A percentile compares a stretch with the other conserved stretches of the same genome.
Evolutionary conservation across 2,329 filamentous ascomycete species (phyloP).

Genomic region (Aspergillus sp.): DNA sequence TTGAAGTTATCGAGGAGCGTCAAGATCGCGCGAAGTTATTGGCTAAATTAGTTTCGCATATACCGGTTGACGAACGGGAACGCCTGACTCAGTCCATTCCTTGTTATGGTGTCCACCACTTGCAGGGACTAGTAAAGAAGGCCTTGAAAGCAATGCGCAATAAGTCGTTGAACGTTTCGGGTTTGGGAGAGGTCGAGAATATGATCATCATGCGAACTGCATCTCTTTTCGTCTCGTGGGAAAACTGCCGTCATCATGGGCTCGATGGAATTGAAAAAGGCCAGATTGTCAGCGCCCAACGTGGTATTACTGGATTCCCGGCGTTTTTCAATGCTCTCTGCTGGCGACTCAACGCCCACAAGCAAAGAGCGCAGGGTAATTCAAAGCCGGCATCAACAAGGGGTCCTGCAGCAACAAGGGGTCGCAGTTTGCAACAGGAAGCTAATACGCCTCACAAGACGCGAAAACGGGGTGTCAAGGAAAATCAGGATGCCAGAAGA

Average conservation of each 20-base stretch:
- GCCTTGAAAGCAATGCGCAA: slow-evolving; percentile 11
- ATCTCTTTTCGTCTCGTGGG: slow-evolving; percentile 25
- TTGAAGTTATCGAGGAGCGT: slow-evolving; percentile 26
- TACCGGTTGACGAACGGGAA: slow-evolving; percentile 13
- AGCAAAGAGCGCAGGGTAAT: too few relatives aligned
- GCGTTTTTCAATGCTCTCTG: slow-evolving; percentile 22
- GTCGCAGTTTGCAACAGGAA: neutral
- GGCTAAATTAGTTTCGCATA: slow-evolving; percentile 18
- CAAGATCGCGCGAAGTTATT: slow-evolving; percentile 30
- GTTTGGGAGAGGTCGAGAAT: slow-evolving; percentile 4
- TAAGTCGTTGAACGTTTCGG: slow-evolving; percentile 3
- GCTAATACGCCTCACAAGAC: slow-evolving; percentile 35
- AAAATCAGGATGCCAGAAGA: slow-evolving; percentile 42
- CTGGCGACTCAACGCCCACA: slow-evolving; percentile 11
- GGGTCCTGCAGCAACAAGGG: neutral
- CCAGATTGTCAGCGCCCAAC: slow-evolving; percentile 14
- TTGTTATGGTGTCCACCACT: slow-evolving; percentile 4
- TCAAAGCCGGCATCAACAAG: slow-evolving; percentile 8
- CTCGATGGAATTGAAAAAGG: slow-evolving; percentile 12
- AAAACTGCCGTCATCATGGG: slow-evolving; percentile 13
- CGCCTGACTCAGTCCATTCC: slow-evolving; percentile 8
- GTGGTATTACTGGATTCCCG: slow-evolving; percentile 16
- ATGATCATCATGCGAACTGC: slow-evolving; percentile 15
- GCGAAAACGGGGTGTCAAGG: slow-evolving; percentile 39
- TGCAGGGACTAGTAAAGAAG: slow-evolving; percentile 7